Percentiles rank a stretch among this genome's conserved stretches.
Conservation (phyloP, 805 yeast genomes). For the Zygosaccharomyces pseudorouxii region DNA sequence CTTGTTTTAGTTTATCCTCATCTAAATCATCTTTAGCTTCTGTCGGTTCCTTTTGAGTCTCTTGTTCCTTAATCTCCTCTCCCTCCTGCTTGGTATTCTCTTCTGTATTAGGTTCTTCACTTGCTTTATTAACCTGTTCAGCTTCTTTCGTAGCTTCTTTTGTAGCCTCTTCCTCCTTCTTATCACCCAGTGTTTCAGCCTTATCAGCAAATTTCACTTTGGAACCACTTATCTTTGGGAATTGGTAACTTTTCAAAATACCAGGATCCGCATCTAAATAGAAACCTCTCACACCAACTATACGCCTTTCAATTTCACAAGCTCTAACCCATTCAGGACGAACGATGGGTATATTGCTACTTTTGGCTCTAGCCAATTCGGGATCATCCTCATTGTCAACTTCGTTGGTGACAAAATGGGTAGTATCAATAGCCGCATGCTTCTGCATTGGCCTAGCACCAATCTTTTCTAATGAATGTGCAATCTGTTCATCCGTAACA, state of each 20-base stretch:
- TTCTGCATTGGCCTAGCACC: conserved; percentile 79
- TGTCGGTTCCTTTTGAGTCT: conserved; percentile 2
- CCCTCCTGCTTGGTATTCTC: conserved; percentile 4
- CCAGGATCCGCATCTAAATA: conserved; percentile 55
- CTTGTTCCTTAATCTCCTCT: conserved; percentile 10
- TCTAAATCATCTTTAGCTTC: conserved; percentile 10
- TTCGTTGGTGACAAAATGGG: conserved; percentile 70
- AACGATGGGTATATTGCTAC: conserved; percentile 85
- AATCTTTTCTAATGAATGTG: conserved; percentile 56
- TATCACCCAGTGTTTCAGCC: background rate
- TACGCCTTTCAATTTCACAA: conserved; percentile 80
- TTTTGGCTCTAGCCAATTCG: conserved; percentile 74
- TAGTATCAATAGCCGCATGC: conserved; percentile 80
- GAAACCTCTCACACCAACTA: conserved; percentile 89
- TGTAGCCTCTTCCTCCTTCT: background rate
- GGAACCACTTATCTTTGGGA: conserved; percentile 23
- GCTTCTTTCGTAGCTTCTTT: background rate
- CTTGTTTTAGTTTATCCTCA: conserved; percentile 11
- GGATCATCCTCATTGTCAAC: conserved; percentile 29
- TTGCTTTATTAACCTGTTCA: background rate
- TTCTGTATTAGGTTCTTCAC: background rate
- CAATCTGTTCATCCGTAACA: conserved; percentile 52
- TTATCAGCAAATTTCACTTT: conserved; percentile 7
- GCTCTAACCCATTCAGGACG: conserved; percentile 97
- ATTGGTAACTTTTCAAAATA: conserved; percentile 43